Evolutionary conservation across 768 basidiomycete genomes (phyloP).

Genomic region (Mycena galericulata): DNA sequence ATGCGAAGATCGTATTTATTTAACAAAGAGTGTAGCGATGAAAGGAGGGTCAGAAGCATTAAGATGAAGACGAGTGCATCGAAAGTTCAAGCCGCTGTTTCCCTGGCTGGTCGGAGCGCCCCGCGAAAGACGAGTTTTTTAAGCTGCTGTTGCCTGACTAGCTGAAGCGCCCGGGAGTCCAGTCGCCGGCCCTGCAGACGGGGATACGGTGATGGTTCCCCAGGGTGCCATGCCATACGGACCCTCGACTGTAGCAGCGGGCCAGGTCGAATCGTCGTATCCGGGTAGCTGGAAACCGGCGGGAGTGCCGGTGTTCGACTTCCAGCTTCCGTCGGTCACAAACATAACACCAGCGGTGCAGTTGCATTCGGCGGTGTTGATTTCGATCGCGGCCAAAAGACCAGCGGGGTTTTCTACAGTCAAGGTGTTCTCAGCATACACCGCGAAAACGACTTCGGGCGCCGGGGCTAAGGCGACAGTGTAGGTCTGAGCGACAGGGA

Average conservation of each 20-base stretch:
- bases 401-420: slow-evolving; percentile 34
- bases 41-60: too few relatives aligned
- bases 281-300: slow-evolving; percentile 25
- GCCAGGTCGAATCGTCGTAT: slow-evolving; percentile 41
- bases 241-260: slow-evolving; percentile 38
- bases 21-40: too few relatives aligned
- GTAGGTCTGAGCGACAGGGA: slow-evolving; percentile 35
- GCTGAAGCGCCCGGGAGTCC: slow-evolving; percentile 3
- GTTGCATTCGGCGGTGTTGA: slow-evolving; percentile 30
- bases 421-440: slow-evolving; percentile 24
- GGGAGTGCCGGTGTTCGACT: slow-evolving; percentile 35
- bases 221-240: slow-evolving; percentile 39
- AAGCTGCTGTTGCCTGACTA: not conserved
- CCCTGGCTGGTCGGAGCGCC: too few relatives aligned
- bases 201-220: slow-evolving; percentile 27
- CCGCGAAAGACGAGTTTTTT: too few relatives aligned
- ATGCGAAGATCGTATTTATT: too few relatives aligned
- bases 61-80: too few relatives aligned
- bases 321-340: slow-evolving; percentile 42
- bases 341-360: slow-evolving; percentile 30
- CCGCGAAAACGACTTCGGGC: slow-evolving; percentile 36
- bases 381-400: slow-evolving; percentile 36
- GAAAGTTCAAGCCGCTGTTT: too few relatives aligned
- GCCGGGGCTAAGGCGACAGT: slow-evolving; percentile 33
- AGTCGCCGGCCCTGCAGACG: not conserved